These are phyloP conservation scores for Endocalyx cinctus DNA, from an alignment of 2,329 filamentous ascomycete species.

Conservation along the genomic window DNA sequence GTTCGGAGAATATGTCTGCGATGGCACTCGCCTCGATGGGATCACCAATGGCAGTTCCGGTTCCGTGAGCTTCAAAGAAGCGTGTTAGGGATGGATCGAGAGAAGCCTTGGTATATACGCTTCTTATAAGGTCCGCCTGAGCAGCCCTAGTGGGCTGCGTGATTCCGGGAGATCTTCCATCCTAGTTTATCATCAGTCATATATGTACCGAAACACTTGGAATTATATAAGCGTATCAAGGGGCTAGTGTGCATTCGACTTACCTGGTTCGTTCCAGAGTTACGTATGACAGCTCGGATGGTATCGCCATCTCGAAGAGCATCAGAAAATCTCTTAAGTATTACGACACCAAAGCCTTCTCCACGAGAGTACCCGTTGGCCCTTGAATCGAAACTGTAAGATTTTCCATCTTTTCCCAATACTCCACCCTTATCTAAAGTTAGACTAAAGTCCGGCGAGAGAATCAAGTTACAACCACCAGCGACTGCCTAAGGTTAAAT, in stretches of 20 bases:
- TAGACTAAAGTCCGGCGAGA: slow-evolving; percentile 11
- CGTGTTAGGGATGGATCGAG: slow-evolving; percentile 8
- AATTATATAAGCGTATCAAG: no score
- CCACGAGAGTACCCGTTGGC: slow-evolving; percentile 46
- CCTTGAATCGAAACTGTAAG: slow-evolving; percentile 29
- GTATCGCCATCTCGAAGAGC: slow-evolving; percentile 20
- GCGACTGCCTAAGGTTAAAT: slow-evolving; percentile 11
- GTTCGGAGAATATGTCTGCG: slow-evolving; percentile 1
- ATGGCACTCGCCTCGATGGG: slow-evolving; percentile 19
- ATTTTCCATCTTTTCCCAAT: slow-evolving; percentile 14
- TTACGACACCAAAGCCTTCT: slow-evolving; percentile 39
- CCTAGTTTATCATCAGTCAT: no score
- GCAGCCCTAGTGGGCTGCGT: not conserved
- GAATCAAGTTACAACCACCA: slow-evolving; percentile 15
- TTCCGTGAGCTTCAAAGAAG: slow-evolving; percentile 35
- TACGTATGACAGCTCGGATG: not conserved
- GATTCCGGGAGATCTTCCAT: not conserved
- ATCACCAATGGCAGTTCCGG: slow-evolving; percentile 29
- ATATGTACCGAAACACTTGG: no score
- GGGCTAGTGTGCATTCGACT: no score
- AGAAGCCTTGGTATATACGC: not conserved
- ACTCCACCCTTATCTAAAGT: slow-evolving; percentile 13
- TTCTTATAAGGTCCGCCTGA: not conserved
- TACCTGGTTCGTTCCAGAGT: not conserved
- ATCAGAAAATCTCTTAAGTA: slow-evolving; percentile 40